Percentiles rank a stretch among this genome's conserved stretches.
phyloP scores from a whole-genome alignment of 257 asterid species.

The Forsythia suspensa region DNA sequence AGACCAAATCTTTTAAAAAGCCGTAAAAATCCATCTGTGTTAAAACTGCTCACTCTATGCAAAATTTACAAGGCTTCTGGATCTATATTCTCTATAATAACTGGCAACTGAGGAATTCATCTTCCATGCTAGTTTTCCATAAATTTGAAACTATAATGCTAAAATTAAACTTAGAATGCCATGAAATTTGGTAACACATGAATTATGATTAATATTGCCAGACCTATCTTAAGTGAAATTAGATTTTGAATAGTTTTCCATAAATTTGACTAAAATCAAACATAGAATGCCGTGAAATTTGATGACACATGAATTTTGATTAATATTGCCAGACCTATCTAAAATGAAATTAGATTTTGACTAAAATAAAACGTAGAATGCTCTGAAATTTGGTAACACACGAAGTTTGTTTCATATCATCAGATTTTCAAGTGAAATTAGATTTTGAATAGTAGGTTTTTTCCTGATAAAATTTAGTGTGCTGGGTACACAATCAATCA shows the following conservation, averaged over 20 bases:
- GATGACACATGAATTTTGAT: background rate
- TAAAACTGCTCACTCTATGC: constrained; percentile 11
- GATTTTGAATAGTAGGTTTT: background rate
- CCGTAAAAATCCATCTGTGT: background rate
- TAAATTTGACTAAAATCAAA: background rate
- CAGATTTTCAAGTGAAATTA: constrained; percentile 1
- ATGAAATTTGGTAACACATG: background rate
- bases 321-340: background rate
- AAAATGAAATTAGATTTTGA: constrained; percentile 2
- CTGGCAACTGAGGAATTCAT: background rate
- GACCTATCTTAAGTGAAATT: background rate
- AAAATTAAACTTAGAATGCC: background rate
- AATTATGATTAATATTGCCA: background rate
- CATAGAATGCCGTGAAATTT: background rate
- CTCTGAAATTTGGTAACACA: background rate
- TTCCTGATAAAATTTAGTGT: background rate
- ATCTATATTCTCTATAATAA: background rate
- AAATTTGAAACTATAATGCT: background rate
- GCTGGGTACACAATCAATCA: background rate
- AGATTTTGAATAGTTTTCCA: background rate
- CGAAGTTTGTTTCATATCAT: background rate
- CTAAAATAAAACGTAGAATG: background rate
- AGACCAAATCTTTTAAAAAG: background rate
- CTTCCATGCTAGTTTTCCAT: background rate
- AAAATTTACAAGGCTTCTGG: constrained; percentile 5